Evolutionary conservation across 805 yeast genomes (phyloP), one percentile per base, ranked within the genome.

Genomic region (Metschnikowia similis): DNA sequence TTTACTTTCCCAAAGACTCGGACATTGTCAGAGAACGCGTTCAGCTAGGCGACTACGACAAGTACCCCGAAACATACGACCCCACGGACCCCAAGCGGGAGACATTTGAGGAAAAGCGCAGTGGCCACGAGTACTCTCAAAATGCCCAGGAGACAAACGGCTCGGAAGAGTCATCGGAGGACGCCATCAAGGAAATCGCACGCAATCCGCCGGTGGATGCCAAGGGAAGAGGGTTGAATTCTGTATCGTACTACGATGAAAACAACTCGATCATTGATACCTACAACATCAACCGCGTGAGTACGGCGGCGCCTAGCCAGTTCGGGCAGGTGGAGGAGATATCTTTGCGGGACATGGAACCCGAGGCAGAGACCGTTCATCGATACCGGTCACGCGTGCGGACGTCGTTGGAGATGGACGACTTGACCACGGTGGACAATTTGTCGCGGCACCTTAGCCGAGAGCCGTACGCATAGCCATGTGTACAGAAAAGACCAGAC

Each of bases 11-110:
- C 30, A 75, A 71, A 49, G 94, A 87, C 66, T 69, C 83, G 51
- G 92, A 87, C 58, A 83, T 87, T 54, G 76, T 87, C 48, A 70
- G 94, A 59, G 94, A 87, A 66, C 78, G 87, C 66, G 83, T 81
- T 56, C 66, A 66, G 27, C 72, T 76, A 48, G 94, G 94, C 42
- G 86, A 84, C 56, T 87, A 79, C 58, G 82, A 73, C 51, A 81
- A 76, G 35, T 86, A 83, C 62, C 90, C 90, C 9, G 68, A 64
- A 9, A 76, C 79, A 48, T 87, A 84, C 62, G 95, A 87, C 64
- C 95, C 95, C 40, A 86, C 95, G 2, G 91, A 86, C 66, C 89
- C 91, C 30, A 69, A 83, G 52, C 75, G 87, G 56, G 74, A 72
- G 13, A 76, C 38, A 27, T 47, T 49, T 7, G 54, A 45, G n/a